phyloP scores from a whole-genome alignment of 2,329 filamentous ascomycete species.

The Eurotiales sp. region DNA sequence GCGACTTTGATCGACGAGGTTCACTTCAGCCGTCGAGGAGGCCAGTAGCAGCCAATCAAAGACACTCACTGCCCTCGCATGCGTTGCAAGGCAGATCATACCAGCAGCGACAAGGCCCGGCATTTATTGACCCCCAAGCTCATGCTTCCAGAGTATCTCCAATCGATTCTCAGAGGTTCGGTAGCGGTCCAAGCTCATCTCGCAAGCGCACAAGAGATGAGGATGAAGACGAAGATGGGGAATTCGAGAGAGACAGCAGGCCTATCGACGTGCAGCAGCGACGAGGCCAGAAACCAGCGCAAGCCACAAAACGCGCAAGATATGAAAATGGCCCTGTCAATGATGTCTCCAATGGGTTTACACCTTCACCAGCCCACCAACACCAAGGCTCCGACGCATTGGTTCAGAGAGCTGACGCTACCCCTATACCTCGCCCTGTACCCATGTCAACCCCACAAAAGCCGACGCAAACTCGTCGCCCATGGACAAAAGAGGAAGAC shows the following conservation, averaged over 20 bases:
- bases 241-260: constrained; percentile 31
- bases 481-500: constrained; percentile 40
- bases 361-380: background rate
- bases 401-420: background rate
- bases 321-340: background rate
- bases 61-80: background rate
- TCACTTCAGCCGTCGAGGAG: background rate
- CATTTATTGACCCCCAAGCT: constrained; percentile 36
- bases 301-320: constrained; percentile 7
- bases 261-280: constrained; percentile 7
- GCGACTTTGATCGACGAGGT: background rate
- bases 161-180: constrained; percentile 20
- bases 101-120: too few relatives aligned
- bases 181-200: background rate
- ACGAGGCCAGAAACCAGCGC: constrained; percentile 14
- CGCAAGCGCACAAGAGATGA: constrained; percentile 16
- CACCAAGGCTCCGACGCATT: background rate
- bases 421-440: background rate
- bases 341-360: background rate
- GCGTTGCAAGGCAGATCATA: background rate
- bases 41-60: background rate
- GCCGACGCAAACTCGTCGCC: constrained; percentile 20
- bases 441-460: constrained; percentile 1
- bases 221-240: constrained; percentile 23
- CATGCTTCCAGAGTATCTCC: constrained; percentile 33